Evolutionary conservation across 306 rosid species (phyloP).

Genomic region (Vicia sativa): DNA sequence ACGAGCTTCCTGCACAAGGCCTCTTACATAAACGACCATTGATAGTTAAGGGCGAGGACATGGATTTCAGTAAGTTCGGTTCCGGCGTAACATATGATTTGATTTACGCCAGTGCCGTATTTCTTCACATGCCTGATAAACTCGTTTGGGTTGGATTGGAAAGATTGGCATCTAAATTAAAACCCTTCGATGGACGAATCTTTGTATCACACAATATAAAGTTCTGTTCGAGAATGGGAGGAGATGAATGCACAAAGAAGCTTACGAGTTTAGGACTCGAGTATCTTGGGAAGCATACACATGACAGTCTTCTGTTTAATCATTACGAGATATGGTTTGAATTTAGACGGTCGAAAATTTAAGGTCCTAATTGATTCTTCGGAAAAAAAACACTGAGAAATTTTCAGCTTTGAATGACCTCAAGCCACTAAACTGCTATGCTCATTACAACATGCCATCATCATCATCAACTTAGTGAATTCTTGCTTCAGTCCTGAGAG

Average conservation of each 20-base stretch:
- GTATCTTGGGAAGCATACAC: constrained; percentile 78
- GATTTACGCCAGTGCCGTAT: constrained; percentile 95
- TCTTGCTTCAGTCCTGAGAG: constrained; percentile 31
- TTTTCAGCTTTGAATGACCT: constrained; percentile 29
- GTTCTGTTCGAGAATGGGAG: constrained; percentile 83
- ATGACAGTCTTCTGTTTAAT: constrained; percentile 85
- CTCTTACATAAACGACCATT: constrained; percentile 77
- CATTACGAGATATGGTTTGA: constrained; percentile 93
- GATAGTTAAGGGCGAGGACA: constrained; percentile 78
- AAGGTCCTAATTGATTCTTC: constrained; percentile 23
- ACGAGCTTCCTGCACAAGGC: constrained; percentile 95
- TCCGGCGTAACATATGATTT: constrained; percentile 58
- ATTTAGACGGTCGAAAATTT: constrained; percentile 62
- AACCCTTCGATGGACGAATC: constrained; percentile 74
- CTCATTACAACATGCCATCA: constrained; percentile 19
- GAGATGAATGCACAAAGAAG: constrained; percentile 77
- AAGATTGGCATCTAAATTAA: constrained; percentile 66
- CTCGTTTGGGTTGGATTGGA: constrained; percentile 87
- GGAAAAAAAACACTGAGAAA: constrained; percentile 13
- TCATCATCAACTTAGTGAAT: constrained; percentile 27
- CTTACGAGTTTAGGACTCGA: constrained; percentile 76
- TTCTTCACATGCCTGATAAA: constrained; percentile 90
- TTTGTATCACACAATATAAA: constrained; percentile 86
- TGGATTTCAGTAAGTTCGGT: constrained; percentile 75
- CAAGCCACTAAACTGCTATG: constrained; percentile 31